Evolutionary conservation across 345 rosid genomes (phyloP).

Genomic region (Salix arbutifolia): DNA sequence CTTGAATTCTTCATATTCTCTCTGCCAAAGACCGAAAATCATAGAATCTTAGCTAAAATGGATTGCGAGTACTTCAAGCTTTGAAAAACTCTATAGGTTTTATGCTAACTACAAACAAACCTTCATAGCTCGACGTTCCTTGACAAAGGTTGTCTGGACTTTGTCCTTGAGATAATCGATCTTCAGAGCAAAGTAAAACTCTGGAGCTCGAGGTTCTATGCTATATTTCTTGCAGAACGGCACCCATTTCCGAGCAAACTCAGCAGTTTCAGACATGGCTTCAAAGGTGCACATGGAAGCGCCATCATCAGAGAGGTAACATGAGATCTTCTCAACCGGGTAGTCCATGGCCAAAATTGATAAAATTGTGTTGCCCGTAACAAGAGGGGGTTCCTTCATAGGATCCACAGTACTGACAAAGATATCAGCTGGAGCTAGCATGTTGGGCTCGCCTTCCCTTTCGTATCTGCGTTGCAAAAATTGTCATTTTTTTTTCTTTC

Average conservation of each 20-base stretch:
- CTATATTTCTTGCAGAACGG: constrained; percentile 34
- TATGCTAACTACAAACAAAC: constrained; percentile 28
- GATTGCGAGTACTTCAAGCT: not conserved
- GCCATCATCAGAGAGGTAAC: constrained; percentile 94
- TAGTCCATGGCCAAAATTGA: constrained; percentile 96
- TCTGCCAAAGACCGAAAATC: constrained; percentile 40
- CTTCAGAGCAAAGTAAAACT: constrained; percentile 41
- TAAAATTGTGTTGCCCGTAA: constrained; percentile 77
- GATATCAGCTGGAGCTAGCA: constrained; percentile 82
- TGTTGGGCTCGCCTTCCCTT: constrained; percentile 79
- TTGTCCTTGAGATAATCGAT: constrained; percentile 95
- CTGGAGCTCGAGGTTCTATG: constrained; percentile 39
- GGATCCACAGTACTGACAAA: constrained; percentile 99
- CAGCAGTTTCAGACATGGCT: constrained; percentile 65
- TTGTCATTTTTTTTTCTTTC: not conserved
- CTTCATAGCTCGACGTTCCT: constrained; percentile 97
- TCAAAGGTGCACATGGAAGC: constrained; percentile 97
- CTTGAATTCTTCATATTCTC: constrained; percentile 96
- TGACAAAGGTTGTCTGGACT: constrained; percentile 90
- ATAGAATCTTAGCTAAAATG: not conserved
- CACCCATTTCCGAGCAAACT: constrained; percentile 31
- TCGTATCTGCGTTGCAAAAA: constrained; percentile 53
- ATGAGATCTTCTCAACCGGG: constrained; percentile 86
- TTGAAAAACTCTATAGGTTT: not conserved
- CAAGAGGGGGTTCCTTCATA: constrained; percentile 97